These are phyloP conservation scores for Ustilago shanxiensis DNA, from an alignment of 1,284 basidiomycete genomes.

Conservation along the genomic window DNA sequence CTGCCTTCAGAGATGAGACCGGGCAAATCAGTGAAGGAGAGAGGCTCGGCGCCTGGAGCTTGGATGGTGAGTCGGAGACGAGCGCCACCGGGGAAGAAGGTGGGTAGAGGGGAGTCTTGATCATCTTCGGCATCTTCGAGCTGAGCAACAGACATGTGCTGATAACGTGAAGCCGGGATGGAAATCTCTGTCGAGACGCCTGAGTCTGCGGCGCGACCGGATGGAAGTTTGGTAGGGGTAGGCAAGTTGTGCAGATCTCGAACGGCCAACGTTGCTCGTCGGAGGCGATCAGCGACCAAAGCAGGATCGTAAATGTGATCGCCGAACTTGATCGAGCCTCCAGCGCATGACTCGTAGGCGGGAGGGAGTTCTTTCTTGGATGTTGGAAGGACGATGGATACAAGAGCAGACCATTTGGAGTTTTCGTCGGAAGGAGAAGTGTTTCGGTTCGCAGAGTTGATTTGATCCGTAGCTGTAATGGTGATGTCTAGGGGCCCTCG, in stretches of 20 bases:
- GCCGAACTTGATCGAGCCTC: constrained; percentile 15
- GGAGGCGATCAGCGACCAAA: constrained; percentile 25
- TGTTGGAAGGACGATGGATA: constrained; percentile 12
- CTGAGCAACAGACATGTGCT: constrained; percentile 12
- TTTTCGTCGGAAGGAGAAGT: not conserved
- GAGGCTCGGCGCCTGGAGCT: constrained; percentile 18
- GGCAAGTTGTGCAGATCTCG: constrained; percentile 9
- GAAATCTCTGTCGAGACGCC: not conserved
- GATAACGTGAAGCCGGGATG: constrained; percentile 6
- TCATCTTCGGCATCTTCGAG: constrained; percentile 29
- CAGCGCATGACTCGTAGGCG: not conserved
- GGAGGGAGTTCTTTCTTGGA: not conserved
- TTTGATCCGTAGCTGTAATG: constrained; percentile 14
- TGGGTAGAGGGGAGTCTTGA: constrained; percentile 1
- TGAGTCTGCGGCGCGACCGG: not conserved
- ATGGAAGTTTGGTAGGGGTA: not conserved
- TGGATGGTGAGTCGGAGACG: constrained; percentile 19
- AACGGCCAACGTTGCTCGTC: constrained; percentile 25
- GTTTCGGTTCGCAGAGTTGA: too few species aligned
- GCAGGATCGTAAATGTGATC: constrained; percentile 15
- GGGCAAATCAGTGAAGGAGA: constrained; percentile 34
- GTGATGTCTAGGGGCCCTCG: constrained; percentile 32
- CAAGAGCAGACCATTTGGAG: constrained; percentile 7
- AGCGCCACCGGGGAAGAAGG: constrained; percentile 22
- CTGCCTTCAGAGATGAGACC: constrained; percentile 24